These are phyloP conservation scores for Fabrea salina DNA, from an alignment of 169 alveolate genomes.

Conservation along the genomic window DNA sequence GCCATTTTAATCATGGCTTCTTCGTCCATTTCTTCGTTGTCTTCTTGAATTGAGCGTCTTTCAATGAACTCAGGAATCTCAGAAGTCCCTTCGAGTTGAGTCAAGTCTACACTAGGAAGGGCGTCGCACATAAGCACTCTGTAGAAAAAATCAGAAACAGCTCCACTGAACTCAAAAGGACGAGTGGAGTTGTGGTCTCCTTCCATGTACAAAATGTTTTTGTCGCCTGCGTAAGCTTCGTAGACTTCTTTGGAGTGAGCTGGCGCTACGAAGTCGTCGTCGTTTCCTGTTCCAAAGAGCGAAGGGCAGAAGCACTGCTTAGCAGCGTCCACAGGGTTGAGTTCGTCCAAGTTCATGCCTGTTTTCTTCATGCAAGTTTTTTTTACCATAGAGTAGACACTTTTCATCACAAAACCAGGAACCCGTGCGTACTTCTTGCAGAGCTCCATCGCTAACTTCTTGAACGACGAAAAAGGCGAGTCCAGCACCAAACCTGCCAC, in stretches of 20 bases:
- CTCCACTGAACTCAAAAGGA: slow-evolving; percentile 69
- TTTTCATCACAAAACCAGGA: slow-evolving; percentile 76
- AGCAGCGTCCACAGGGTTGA: slow-evolving; percentile 77
- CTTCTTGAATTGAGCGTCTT: background rate
- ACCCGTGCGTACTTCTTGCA: slow-evolving; percentile 61
- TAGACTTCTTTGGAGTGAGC: slow-evolving; percentile 73
- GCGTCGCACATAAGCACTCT: slow-evolving; percentile 45
- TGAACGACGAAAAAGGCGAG: slow-evolving; percentile 83
- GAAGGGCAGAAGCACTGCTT: slow-evolving; percentile 85
- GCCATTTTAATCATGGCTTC: slow-evolving; percentile 19
- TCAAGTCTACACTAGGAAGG: background rate
- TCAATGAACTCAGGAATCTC: background rate
- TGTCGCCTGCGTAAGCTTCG: slow-evolving; percentile 80
- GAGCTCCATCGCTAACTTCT: slow-evolving; percentile 75
- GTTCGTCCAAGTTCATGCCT: slow-evolving; percentile 74
- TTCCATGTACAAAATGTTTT: slow-evolving; percentile 68
- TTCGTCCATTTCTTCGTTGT: background rate
- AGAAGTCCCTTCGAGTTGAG: too few species aligned
- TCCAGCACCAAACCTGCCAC: slow-evolving; percentile 91
- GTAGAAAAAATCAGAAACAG: slow-evolving; percentile 79
- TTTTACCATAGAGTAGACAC: slow-evolving; percentile 61
- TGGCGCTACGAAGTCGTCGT: slow-evolving; percentile 75
- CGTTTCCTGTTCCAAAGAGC: slow-evolving; percentile 71
- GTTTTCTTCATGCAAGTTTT: slow-evolving; percentile 75
- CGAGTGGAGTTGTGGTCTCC: slow-evolving; percentile 85